phyloP scores from a whole-genome alignment of 257 asterid genomes.

The Solanum habrochaites region DNA sequence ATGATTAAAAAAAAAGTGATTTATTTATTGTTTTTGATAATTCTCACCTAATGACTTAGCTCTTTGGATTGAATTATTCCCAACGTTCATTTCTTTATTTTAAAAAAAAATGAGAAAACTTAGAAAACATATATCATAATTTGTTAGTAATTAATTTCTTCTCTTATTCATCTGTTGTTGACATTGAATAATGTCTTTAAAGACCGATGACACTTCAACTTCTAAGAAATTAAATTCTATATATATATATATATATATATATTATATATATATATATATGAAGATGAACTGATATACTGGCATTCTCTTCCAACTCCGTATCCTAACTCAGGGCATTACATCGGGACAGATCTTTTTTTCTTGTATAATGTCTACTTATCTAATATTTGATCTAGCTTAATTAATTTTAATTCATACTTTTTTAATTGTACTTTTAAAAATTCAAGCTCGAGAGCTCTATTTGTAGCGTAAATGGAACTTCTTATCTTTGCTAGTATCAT shows the following conservation, averaged over 20 bases:
- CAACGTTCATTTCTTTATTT: neutral
- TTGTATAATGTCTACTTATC: neutral
- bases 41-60: accelerated
- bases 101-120: neutral
- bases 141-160: neutral
- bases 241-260: no score
- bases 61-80: accelerated
- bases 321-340: no score
- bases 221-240: no score
- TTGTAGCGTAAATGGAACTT: neutral
- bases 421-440: accelerated
- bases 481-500: neutral
- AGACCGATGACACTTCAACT: no score
- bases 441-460: neutral
- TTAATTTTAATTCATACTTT: neutral
- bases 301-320: no score
- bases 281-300: no score
- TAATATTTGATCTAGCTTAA: neutral
- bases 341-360: neutral
- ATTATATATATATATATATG: neutral
- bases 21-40: accelerated
- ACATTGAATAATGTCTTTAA: neutral
- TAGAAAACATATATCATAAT: neutral
- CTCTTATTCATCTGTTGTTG: neutral
- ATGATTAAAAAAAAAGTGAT: neutral